Evolutionary conservation across 2,329 filamentous ascomycete species (phyloP), one percentile per base, ranked within the genome.

Genomic region (Xylariaceae sp.): DNA sequence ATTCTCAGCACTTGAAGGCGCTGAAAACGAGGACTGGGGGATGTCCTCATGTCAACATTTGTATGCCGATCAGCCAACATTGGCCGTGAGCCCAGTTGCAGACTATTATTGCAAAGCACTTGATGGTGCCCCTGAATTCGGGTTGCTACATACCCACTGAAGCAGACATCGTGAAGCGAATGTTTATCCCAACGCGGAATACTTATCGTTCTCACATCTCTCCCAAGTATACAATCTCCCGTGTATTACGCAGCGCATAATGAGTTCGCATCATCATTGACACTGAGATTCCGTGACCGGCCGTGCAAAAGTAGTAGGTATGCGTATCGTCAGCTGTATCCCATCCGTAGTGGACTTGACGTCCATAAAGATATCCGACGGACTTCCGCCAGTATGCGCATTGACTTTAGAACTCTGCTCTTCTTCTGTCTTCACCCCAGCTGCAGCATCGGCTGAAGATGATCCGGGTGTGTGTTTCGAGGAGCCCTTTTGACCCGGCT

Each of bases 311-410:
- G 82, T 77, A 1, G 80, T 83, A 23, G 81, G 81, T 59, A 83
- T 83, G 66, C 81, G 79, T 64, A 83, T 82, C 30, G 78, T 82
- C 56, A 83, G 69, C 69, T 83, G 81, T 65, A 83, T 82, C 1
- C 81, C 81, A 56, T 83, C 81, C 47, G 76, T 80, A 3, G 81
- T 84, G 39, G 80, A 83, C 69, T 70, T 70, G n/a, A 84, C 80
- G 63, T 84, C 81, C 58, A 84, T 67, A 64, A 80, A 83, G 34
- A 84, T 78, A 66, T 84, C 81, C 1, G 80, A 80, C 2, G 80
- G 80, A 61, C 73, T 75, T 62, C 73, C 75, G n/a, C 68, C 69
- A n/a, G 58, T 68, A 73, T 63, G 77, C 74, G 61, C 72, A 65
- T 66, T 71, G 53, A 64, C 68, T 62, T 67, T 69, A 1, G 66